Base-by-base conservation (phyloP, 805 yeast genomes). In the Ogataea chonburiensis region DNA sequence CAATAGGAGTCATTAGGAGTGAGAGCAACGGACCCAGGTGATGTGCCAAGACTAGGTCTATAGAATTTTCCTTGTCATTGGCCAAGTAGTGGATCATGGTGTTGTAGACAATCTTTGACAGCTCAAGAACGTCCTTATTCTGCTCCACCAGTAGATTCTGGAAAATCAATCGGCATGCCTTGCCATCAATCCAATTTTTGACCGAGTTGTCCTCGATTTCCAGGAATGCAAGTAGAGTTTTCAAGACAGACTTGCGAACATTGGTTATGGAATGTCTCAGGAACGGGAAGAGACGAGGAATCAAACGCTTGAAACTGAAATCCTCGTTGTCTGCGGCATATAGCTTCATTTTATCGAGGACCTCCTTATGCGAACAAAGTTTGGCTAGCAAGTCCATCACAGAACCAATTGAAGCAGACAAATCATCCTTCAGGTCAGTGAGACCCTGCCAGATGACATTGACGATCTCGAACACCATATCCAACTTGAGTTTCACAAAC, bases 301-400 rank as follows among this genome's bases (percentile, higher is more conserved):
- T 87, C 40, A 93, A 65, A 30, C 68, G 67, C 29, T 79, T 78
- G 52, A 91, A 85, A 2, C 88, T 75, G 56, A 74, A 69, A 16
- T 74, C 63, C 24, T 71, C 64, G 43, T 74, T 70, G 10, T 64
- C 61, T 2, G 53, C 43, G 3, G 93, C 84, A 43, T 77, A 75
- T 15, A 67, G 64, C 49, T 80, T 82, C 69, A 93, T 75, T 17
- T 80, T 71, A 8, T 77, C 80, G 24, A 89, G 65, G 5, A 89
- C 96, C 53, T 79, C 79, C 2, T 77, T 73, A 59, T 82, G 89
- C 5, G 88, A 75, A 57, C 97, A 93, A 32, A 93, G 67, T 49
- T 83, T 86, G 2, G 96, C 89, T 37, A 93, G 68, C 15, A 93
- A 65, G 60, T 93, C 96, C 96, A 93, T 89, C 2, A 93, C 93